Conservation (phyloP, 2,329 filamentous ascomycete species). For the Byssothecium circinans region DNA sequence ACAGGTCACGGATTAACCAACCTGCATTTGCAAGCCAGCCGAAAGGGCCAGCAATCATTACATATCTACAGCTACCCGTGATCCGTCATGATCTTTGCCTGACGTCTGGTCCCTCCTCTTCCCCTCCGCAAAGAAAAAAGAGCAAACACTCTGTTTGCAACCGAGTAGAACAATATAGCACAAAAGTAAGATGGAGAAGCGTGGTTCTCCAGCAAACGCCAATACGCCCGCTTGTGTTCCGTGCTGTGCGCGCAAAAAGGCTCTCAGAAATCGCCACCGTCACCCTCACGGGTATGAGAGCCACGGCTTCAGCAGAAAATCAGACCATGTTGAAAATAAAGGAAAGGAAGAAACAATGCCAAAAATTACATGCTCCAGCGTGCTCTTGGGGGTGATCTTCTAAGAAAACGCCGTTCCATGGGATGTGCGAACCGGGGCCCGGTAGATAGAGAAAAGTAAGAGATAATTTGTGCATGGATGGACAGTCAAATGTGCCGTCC, state of each 20-base stretch:
- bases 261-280: background rate
- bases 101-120: background rate
- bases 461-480: conserved; percentile 25
- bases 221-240: background rate
- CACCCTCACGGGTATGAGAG: background rate
- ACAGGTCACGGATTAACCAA: background rate
- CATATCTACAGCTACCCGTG: conserved; percentile 14
- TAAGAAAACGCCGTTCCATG: conserved; percentile 26
- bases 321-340: conserved; percentile 7
- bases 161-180: conserved; percentile 7
- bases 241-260: background rate
- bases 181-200: conserved; percentile 4
- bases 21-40: conserved; percentile 1
- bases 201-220: background rate
- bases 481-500: conserved; percentile 16
- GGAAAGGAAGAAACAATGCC: conserved; percentile 9
- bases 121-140: background rate
- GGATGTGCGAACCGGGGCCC: conserved; percentile 12
- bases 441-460: conserved; percentile 14
- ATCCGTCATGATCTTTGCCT: background rate
- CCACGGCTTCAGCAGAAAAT: conserved; percentile 4
- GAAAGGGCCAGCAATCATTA: conserved; percentile 4
- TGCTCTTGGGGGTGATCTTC: conserved; percentile 1
- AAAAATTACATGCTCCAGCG: background rate
- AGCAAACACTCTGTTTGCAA: background rate